phyloP scores from a whole-genome alignment of 495 filamentous ascomycete genomes.

The Penicillium angulare region DNA sequence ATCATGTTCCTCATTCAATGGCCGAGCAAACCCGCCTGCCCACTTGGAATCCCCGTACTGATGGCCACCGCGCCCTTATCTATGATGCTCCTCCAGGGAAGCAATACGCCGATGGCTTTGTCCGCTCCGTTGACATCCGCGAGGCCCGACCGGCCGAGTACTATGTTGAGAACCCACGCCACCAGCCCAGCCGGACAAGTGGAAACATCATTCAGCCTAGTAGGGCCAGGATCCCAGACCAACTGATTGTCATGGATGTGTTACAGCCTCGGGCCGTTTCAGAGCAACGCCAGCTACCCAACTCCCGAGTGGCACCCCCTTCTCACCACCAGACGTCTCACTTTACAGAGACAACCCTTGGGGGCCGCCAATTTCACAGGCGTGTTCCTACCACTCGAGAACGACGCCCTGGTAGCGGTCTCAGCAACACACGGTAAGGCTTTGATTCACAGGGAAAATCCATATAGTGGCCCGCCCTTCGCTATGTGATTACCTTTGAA shows the following conservation, averaged over 20 bases:
- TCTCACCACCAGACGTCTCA: constrained; percentile 13
- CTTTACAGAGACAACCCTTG: constrained; percentile 4
- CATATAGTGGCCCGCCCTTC: background rate
- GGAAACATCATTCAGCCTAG: background rate
- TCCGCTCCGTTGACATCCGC: constrained; percentile 34
- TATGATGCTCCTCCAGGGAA: constrained; percentile 19
- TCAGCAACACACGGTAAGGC: constrained; percentile 22
- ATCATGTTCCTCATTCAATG: constrained; percentile 10
- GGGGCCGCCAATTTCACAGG: constrained; percentile 8
- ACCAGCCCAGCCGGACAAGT: constrained; percentile 12
- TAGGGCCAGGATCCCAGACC: constrained; percentile 10
- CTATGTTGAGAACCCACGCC: constrained; percentile 12
- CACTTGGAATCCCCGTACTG: constrained; percentile 11
- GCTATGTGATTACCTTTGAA: too few species aligned
- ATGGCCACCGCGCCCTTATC: constrained; percentile 14
- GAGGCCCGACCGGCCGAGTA: constrained; percentile 27
- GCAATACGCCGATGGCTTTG: constrained; percentile 39
- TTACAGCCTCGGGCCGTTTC: constrained; percentile 7
- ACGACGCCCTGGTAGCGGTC: constrained; percentile 17
- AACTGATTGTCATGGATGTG: constrained; percentile 11
- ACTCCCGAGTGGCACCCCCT: constrained; percentile 8
- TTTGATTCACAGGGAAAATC: constrained; percentile 1
- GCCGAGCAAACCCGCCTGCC: constrained; percentile 7
- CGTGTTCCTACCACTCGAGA: constrained; percentile 10
- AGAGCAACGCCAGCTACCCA: constrained; percentile 10